phyloP scores from a whole-genome alignment of 1,284 basidiomycete species.

The Trametes sp. region DNA sequence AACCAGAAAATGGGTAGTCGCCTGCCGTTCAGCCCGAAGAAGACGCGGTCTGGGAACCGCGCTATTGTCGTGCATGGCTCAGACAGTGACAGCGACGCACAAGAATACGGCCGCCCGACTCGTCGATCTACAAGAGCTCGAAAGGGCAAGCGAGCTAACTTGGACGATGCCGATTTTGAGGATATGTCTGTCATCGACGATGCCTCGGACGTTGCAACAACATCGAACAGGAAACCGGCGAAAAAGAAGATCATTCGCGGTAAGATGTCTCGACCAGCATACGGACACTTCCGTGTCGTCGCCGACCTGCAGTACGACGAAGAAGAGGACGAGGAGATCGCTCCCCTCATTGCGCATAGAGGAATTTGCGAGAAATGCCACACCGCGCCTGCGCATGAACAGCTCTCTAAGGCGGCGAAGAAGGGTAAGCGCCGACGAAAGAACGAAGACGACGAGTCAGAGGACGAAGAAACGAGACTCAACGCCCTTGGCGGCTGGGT shows the following conservation, averaged over 20 bases:
- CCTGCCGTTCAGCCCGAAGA: conserved; percentile 71
- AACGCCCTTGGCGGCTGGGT: conserved; percentile 83
- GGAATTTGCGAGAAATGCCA: conserved; percentile 76
- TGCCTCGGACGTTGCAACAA: conserved; percentile 21
- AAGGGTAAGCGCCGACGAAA: conserved; percentile 51
- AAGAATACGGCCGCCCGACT: conserved; percentile 23
- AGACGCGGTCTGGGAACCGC: conserved; percentile 50
- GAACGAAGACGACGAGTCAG: conserved; percentile 52
- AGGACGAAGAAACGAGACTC: conserved; percentile 63
- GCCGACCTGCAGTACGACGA: conserved; percentile 64
- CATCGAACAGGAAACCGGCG: conserved; percentile 33
- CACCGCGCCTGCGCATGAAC: conserved; percentile 61
- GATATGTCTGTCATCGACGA: conserved; percentile 39
- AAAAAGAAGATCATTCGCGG: conserved; percentile 47
- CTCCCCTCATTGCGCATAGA: conserved; percentile 65
- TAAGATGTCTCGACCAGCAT: conserved; percentile 62
- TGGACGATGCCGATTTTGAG: conserved; percentile 42
- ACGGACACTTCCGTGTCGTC: conserved; percentile 70
- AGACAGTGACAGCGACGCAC: conserved; percentile 50
- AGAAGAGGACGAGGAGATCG: conserved; percentile 63
- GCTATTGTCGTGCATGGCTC: conserved; percentile 43
- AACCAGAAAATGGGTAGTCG: conserved; percentile 30
- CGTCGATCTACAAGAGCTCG: conserved; percentile 38
- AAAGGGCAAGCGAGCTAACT: conserved; percentile 37
- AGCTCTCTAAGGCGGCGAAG: conserved; percentile 42